These are phyloP conservation scores for Singerocomus rubriflavus DNA, from an alignment of 1,284 basidiomycete genomes.

Conservation along the genomic window DNA sequence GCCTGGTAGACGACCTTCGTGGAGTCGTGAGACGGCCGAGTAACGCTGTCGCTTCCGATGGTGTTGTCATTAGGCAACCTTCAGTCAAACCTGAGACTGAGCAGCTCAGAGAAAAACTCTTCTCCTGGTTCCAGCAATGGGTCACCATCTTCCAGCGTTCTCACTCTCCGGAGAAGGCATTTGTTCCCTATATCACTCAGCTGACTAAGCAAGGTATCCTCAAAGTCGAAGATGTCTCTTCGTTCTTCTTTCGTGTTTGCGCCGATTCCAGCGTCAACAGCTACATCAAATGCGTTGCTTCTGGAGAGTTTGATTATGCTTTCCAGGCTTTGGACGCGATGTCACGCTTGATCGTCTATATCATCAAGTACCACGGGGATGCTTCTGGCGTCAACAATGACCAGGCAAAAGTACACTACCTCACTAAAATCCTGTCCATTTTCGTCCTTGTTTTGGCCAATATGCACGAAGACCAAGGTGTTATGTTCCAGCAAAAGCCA, in stretches of 20 bases:
- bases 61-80: constrained; percentile 41
- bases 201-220: constrained; percentile 95
- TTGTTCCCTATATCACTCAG: constrained; percentile 96
- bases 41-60: constrained; percentile 37
- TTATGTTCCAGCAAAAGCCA: constrained; percentile 93
- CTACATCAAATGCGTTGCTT: constrained; percentile 83
- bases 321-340: constrained; percentile 96
- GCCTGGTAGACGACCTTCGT: constrained; percentile 71
- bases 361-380: constrained; percentile 99
- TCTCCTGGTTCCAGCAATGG: constrained; percentile 89
- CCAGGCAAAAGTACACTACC: constrained; percentile 93
- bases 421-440: constrained; percentile 97
- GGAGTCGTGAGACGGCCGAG: constrained; percentile 48
- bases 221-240: constrained; percentile 94
- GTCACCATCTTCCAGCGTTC: constrained; percentile 92
- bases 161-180: constrained; percentile 87
- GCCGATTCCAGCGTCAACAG: constrained; percentile 92
- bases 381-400: constrained; percentile 85
- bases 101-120: constrained; percentile 66
- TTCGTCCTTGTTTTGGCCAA: constrained; percentile 95
- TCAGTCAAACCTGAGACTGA: constrained; percentile 67
- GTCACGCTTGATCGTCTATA: constrained; percentile 92
- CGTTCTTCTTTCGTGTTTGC: constrained; percentile 98
- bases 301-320: constrained; percentile 73
- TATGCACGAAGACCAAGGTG: constrained; percentile 91